Percentiles rank a stretch among this genome's conserved stretches.
Evolutionary conservation across 2,329 filamentous ascomycete species (phyloP).

Genomic region (Colletotrichum neosansevieriae): DNA sequence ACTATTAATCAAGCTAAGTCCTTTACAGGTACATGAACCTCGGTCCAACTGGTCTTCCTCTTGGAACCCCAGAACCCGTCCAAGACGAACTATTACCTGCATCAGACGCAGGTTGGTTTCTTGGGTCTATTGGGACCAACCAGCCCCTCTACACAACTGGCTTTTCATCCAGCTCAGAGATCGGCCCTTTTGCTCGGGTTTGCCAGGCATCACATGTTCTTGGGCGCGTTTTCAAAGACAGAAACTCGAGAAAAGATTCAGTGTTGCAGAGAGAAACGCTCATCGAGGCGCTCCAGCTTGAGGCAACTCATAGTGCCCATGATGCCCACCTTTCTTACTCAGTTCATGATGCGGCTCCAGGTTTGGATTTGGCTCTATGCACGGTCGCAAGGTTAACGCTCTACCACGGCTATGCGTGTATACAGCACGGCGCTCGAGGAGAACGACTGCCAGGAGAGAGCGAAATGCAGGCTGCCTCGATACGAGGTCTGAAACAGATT

Average conservation of each 20-base stretch:
- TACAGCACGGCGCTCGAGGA: slow-evolving; percentile 26
- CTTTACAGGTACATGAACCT: slow-evolving; percentile 42
- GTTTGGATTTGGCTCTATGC: slow-evolving; percentile 30
- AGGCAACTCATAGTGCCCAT: slow-evolving; percentile 13
- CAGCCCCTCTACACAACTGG: slow-evolving; percentile 40
- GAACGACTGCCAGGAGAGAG: slow-evolving; percentile 37
- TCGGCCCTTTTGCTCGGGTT: slow-evolving; percentile 46
- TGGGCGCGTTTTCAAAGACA: slow-evolving; percentile 46
- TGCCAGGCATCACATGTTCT: slow-evolving; percentile 50
- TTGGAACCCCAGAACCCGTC: slow-evolving; percentile 45
- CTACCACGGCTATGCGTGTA: slow-evolving; percentile 42
- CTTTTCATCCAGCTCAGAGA: slow-evolving; percentile 35
- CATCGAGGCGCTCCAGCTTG: slow-evolving; percentile 38
- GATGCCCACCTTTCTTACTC: slow-evolving; percentile 3
- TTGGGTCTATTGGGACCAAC: slow-evolving; percentile 45
- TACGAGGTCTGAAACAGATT: slow-evolving; percentile 33
- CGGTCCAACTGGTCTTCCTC: slow-evolving; percentile 42
- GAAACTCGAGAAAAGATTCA: slow-evolving; percentile 1
- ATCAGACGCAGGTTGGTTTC: slow-evolving; percentile 46
- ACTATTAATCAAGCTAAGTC: not conserved
- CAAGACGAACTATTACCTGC: slow-evolving; percentile 46
- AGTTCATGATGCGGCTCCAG: not conserved
- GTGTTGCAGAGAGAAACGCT: not conserved
- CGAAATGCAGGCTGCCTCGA: slow-evolving; percentile 38
- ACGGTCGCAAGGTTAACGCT: slow-evolving; percentile 39